phyloP scores from a whole-genome alignment of 495 filamentous ascomycete genomes.

The Penicillium soppii region DNA sequence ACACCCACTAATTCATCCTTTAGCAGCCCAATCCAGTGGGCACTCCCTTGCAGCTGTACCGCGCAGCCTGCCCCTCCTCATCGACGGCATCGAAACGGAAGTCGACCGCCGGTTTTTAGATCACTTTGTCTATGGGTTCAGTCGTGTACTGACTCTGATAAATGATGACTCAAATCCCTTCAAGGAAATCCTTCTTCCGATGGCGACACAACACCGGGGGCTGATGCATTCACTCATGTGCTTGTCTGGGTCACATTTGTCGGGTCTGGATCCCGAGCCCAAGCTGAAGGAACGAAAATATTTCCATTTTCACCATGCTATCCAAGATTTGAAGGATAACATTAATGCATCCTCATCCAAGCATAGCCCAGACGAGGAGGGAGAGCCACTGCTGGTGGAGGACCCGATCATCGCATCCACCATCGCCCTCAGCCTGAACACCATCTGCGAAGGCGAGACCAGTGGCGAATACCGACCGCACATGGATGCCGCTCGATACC shows the following conservation, averaged over 20 bases:
- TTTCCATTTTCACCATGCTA: slow-evolving; percentile 48
- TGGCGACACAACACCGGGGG: slow-evolving; percentile 79
- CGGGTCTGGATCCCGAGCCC: slow-evolving; percentile 46
- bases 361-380: slow-evolving; percentile 22
- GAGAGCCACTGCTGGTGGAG: slow-evolving; percentile 44
- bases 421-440: slow-evolving; percentile 77
- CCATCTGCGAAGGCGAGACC: slow-evolving; percentile 74
- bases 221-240: slow-evolving; percentile 93
- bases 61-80: slow-evolving; percentile 71
- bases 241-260: slow-evolving; percentile 78
- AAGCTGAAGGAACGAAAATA: slow-evolving; percentile 46
- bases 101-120: slow-evolving; percentile 82
- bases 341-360: slow-evolving; percentile 35
- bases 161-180: slow-evolving; percentile 86
- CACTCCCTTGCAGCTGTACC: slow-evolving; percentile 41
- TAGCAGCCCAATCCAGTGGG: slow-evolving; percentile 32
- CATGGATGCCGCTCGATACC: slow-evolving; percentile 70
- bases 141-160: slow-evolving; percentile 77
- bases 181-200: slow-evolving; percentile 81
- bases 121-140: slow-evolving; percentile 81
- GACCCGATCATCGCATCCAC: slow-evolving; percentile 73
- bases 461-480: slow-evolving; percentile 79
- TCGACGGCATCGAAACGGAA: slow-evolving; percentile 82
- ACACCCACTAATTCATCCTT: slow-evolving; percentile 14
- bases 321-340: slow-evolving; percentile 45